Conservation (phyloP, 306 rosid genomes). For the Fragaria nilgerrensis region DNA sequence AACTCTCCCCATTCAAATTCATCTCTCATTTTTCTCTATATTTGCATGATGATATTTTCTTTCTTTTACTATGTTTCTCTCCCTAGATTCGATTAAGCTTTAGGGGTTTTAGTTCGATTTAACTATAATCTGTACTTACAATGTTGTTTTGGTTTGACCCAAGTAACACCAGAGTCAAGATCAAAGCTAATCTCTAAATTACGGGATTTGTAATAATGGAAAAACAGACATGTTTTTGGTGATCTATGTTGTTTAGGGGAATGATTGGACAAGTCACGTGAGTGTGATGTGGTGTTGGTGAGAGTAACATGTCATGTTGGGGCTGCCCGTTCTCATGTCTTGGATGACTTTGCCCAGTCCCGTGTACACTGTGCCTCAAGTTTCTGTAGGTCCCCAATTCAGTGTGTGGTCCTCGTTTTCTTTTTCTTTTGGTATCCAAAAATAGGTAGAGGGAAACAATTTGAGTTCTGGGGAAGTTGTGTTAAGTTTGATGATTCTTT, state of each 20-base stretch:
- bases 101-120: too few species aligned
- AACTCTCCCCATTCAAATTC: not conserved
- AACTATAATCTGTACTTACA: not conserved
- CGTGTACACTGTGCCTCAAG: not conserved
- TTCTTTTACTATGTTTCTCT: not conserved
- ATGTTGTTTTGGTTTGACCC: not conserved
- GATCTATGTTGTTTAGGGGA: not conserved
- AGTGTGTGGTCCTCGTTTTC: not conserved
- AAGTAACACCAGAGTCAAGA: not conserved
- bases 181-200: not conserved
- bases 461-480: not conserved
- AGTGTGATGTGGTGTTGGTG: not conserved
- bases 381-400: not conserved
- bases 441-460: not conserved
- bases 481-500: not conserved
- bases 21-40: slow-evolving; percentile 1
- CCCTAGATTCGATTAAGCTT: not conserved
- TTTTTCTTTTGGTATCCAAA: not conserved
- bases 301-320: not conserved
- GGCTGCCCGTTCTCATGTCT: not conserved
- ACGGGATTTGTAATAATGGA: not conserved
- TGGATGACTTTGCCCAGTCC: too few species aligned
- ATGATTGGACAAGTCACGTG: not conserved
- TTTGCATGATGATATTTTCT: not conserved
- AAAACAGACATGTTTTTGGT: not conserved